These are phyloP conservation scores for Metschnikowia continentalis DNA, from an alignment of 805 yeast genomes.

Conservation along the genomic window DNA sequence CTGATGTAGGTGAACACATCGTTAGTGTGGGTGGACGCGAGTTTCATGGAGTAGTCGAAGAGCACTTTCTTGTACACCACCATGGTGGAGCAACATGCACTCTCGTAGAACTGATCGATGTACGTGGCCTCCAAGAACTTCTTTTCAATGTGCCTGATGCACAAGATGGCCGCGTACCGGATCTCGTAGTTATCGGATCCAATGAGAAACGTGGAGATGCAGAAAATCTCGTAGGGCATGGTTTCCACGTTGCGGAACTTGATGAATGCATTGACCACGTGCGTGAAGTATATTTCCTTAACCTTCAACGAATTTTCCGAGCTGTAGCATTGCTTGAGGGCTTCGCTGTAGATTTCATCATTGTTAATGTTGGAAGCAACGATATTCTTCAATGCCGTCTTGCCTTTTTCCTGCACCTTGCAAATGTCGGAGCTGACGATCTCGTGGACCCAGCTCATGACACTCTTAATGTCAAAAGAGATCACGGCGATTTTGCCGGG, in stretches of 20 bases:
- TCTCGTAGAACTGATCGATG: constrained; percentile 58
- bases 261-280: constrained; percentile 59
- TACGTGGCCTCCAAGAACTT: constrained; percentile 42
- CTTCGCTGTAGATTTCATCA: constrained; percentile 50
- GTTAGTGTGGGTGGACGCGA: constrained; percentile 59
- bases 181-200: constrained; percentile 70
- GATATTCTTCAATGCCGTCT: constrained; percentile 65
- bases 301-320: constrained; percentile 48
- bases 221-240: constrained; percentile 62
- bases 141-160: constrained; percentile 65
- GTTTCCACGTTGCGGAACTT: constrained; percentile 10
- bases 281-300: constrained; percentile 65
- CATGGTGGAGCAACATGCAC: constrained; percentile 69
- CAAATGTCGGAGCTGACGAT: constrained; percentile 59
- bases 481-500: constrained; percentile 48
- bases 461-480: constrained; percentile 65
- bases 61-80: constrained; percentile 86
- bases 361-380: constrained; percentile 56
- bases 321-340: constrained; percentile 68
- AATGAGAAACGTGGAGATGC: constrained; percentile 72
- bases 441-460: constrained; percentile 78
- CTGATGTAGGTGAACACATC: constrained; percentile 62
- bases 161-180: constrained; percentile 65
- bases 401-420: constrained; percentile 57
- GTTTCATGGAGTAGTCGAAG: constrained; percentile 69